Conservation (phyloP, 257 asterid species). For the Nicotiana otophora region DNA sequence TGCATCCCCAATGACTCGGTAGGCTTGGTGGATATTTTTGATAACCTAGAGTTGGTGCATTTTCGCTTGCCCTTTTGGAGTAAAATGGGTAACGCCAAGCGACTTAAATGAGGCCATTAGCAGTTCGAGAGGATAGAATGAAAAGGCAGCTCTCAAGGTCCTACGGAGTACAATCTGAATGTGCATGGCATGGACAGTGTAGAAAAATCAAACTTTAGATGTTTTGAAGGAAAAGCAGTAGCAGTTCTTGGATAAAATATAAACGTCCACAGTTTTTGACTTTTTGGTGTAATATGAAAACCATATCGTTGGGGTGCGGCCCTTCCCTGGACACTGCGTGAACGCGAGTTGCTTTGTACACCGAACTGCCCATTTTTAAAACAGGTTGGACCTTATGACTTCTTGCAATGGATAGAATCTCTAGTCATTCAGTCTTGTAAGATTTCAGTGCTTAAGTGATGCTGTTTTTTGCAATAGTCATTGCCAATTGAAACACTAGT, state of each 20-base stretch:
- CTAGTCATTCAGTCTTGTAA: background rate
- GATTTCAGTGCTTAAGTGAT: background rate
- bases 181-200: background rate
- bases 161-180: background rate
- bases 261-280: background rate
- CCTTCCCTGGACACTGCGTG: no score
- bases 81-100: background rate
- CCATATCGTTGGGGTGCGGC: background rate
- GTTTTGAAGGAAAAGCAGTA: background rate
- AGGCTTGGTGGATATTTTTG: no score
- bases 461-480: background rate
- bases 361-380: background rate
- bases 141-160: background rate
- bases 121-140: background rate
- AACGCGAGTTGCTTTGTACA: no score
- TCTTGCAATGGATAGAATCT: background rate
- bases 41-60: background rate
- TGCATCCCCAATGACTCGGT: background rate
- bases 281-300: background rate
- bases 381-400: background rate
- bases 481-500: background rate
- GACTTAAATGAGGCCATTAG: background rate
- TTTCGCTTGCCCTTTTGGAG: background rate
- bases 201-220: background rate
- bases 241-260: background rate